phyloP scores from a whole-genome alignment of 1,139 yeast species.

The Kurtzmaniella natalensis region DNA sequence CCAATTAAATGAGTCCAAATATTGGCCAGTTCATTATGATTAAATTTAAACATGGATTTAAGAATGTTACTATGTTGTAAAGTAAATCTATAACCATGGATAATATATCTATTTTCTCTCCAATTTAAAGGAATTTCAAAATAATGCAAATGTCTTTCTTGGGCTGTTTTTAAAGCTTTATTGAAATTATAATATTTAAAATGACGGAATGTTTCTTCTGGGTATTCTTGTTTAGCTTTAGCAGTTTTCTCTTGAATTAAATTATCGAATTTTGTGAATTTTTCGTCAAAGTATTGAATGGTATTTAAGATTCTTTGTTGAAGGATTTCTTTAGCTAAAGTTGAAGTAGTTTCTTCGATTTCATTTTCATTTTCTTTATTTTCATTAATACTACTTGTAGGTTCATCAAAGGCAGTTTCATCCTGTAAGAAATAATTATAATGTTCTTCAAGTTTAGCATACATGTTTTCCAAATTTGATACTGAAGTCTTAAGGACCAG shows the following conservation, averaged over 20 bases:
- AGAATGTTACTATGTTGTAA: constrained; percentile 58
- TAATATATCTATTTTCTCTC: constrained; percentile 87
- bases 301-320: constrained; percentile 47
- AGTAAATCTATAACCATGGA: constrained; percentile 82
- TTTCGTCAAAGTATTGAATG: constrained; percentile 53
- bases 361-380: constrained; percentile 1
- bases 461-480: constrained; percentile 44
- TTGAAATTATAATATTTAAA: constrained; percentile 57
- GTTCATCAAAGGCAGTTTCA: too few relatives aligned
- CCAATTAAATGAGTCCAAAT: constrained; percentile 92
- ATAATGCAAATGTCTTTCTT: constrained; percentile 55
- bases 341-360: constrained; percentile 10
- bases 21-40: constrained; percentile 87
- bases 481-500: constrained; percentile 39
- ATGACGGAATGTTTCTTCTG: constrained; percentile 30
- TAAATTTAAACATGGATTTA: constrained; percentile 48
- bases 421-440: constrained; percentile 42
- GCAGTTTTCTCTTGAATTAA: constrained; percentile 38
- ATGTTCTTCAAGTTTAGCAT: constrained; percentile 51
- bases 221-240: constrained; percentile 24
- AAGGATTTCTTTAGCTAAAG: constrained; percentile 25
- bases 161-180: constrained; percentile 54
- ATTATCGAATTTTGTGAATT: constrained; percentile 48
- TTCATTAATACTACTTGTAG: too few relatives aligned
- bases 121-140: constrained; percentile 89